Percentiles rank a stretch among this genome's conserved stretches.
Conservation (phyloP, 805 yeast genomes). For the Kodamaea restingae region DNA sequence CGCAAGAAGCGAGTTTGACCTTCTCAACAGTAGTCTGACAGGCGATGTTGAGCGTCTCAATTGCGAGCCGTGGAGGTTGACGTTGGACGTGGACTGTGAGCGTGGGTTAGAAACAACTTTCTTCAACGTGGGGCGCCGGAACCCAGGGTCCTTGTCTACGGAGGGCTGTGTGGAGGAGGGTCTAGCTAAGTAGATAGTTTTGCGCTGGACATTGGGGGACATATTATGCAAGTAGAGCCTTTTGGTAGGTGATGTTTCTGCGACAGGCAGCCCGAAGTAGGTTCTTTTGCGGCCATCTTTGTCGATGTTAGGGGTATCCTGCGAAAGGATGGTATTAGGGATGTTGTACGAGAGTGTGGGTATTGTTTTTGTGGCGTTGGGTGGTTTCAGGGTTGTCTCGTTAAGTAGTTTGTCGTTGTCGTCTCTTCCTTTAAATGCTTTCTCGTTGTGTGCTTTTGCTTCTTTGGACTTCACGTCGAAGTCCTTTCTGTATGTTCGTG, state of each 20-base stretch:
- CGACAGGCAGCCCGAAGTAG: conserved; percentile 1
- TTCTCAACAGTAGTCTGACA: conserved; percentile 18
- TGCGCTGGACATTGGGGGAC: conserved; percentile 34
- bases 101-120: not conserved
- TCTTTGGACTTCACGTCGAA: too few species aligned
- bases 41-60: conserved; percentile 6
- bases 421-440: too few species aligned
- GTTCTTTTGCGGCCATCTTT: not conserved
- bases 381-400: too few species aligned
- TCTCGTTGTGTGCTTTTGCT: too few species aligned
- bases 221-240: conserved; percentile 28
- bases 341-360: too few species aligned
- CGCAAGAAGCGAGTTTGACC: conserved; percentile 31
- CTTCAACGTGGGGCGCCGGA: not conserved
- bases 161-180: conserved; percentile 5
- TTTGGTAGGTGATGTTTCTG: conserved; percentile 19
- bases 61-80: conserved; percentile 1
- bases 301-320: too few species aligned
- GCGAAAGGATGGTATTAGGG: too few species aligned
- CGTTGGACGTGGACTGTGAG: conserved; percentile 3
- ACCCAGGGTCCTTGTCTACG: conserved; percentile 1
- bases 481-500: too few species aligned
- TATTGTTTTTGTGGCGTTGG: too few species aligned
- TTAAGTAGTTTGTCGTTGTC: too few species aligned
- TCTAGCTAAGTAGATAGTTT: conserved; percentile 20